Evolutionary conservation across 192 early-diverging fungal genomes (phyloP), one percentile per base, ranked within the genome.

Genomic region (Pilaira anomala): DNA sequence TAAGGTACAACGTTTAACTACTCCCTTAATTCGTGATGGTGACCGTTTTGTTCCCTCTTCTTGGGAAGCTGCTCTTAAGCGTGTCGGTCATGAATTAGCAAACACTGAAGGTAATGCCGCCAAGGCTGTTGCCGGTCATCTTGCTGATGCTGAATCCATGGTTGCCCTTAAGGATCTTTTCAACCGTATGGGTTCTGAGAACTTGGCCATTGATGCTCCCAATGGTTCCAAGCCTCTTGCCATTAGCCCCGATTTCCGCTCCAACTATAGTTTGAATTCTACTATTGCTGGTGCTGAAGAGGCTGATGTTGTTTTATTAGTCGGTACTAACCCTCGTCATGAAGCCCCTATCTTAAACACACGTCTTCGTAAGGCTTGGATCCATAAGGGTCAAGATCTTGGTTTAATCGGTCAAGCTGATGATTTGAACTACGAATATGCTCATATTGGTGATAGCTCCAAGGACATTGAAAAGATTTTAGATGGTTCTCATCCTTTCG

Each of bases 321-420:
- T 98, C 21, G 97, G 94, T 26, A 91, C 95, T 26, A 97, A 98
- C 80, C 97, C 97, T 30, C 90, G 94, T 25, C 94, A 93, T 66
- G 97, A 98, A 79, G 97, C 92, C 2, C 79, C 97, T 25, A 91
- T 97, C 73, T 77, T 98, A 59, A 97, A 98, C 80, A 92, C 95
- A 18, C 89, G 97, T 52, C 88, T 98, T 67, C 88, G 95, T 69
- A 97, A 97, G 79, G 86, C 92, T 21, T 98, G 89, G 67, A 79
- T 98, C 49, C 84, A 89, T 78, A 87, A 86, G 62, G 80, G 85
- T 13, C 78, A 90, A 26, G 83, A 93, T 60, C 73, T 95, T 73
- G 97, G 83, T 46, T 66, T 97, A 42, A 75, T 98, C 60, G 97
- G 97, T 51, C 71, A 82, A 44, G 67, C 83, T 0, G 83, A 78